phyloP scores from a whole-genome alignment of 345 rosid species.

The Excoecaria agallocha region DNA sequence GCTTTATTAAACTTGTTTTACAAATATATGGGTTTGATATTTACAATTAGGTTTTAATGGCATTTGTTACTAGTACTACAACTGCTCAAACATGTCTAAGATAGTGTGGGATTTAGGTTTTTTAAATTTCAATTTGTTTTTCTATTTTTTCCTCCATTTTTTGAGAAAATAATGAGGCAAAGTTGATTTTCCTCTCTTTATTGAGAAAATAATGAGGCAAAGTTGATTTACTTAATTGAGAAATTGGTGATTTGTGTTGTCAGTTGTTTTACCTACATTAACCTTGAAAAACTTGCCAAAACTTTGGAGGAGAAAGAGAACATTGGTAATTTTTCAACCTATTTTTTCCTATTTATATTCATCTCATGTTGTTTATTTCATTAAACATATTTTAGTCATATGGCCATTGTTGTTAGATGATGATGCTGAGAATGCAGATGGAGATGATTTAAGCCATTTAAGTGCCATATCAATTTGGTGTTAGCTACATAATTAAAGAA shows the following conservation, averaged over 20 bases:
- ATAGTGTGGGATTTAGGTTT: neutral
- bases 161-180: neutral
- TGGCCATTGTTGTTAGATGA: constrained; percentile 30
- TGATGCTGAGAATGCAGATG: constrained; percentile 7
- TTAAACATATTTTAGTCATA: constrained; percentile 4
- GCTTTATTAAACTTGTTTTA: neutral
- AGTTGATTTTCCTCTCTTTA: neutral
- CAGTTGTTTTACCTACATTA: constrained; percentile 80
- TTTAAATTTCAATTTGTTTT: constrained; percentile 1
- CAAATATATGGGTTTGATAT: neutral
- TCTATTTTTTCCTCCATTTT: neutral
- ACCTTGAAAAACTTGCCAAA: constrained; percentile 62
- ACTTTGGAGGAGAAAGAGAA: no score
- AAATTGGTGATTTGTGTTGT: constrained; percentile 5
- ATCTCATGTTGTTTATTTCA: neutral
- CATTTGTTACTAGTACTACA: neutral
- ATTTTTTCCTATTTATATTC: neutral
- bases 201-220: neutral
- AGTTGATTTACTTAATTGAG: neutral
- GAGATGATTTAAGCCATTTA: constrained; percentile 25
- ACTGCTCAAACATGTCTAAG: neutral
- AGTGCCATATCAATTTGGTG: constrained; percentile 44
- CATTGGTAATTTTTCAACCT: constrained; percentile 30
- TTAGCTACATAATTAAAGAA: neutral
- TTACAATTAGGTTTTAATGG: neutral